A percentile compares a stretch with the other conserved stretches of the same genome.
Conservation (phyloP, 148 eudicot genomes). For the Vaccinium myrtillus region DNA sequence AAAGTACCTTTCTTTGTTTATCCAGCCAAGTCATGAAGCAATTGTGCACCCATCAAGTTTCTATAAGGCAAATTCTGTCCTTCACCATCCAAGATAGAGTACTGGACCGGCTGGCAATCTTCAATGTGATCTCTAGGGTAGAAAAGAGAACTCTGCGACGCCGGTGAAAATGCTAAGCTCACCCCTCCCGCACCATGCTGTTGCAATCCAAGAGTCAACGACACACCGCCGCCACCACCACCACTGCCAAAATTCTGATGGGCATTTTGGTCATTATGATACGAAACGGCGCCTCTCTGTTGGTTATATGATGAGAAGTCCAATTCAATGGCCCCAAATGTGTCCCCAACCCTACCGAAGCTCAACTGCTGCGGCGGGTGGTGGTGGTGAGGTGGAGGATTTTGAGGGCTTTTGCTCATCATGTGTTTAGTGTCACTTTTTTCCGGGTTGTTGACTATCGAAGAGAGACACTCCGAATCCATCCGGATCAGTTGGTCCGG, state of each 20-base stretch:
- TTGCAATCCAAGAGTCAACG: slow-evolving; percentile 85
- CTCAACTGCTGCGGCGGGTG: slow-evolving; percentile 27
- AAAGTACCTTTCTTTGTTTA: background rate
- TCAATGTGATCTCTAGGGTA: slow-evolving; percentile 52
- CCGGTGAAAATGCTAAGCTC: slow-evolving; percentile 55
- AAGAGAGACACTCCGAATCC: slow-evolving; percentile 67
- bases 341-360: slow-evolving; percentile 46
- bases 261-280: slow-evolving; percentile 19
- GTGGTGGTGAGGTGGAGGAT: slow-evolving; percentile 19
- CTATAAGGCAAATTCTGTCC: slow-evolving; percentile 77
- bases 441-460: slow-evolving; percentile 52
- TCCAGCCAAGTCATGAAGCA: slow-evolving; percentile 82
- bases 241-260: slow-evolving; percentile 34
- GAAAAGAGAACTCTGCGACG: slow-evolving; percentile 54
- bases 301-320: slow-evolving; percentile 68
- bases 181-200: slow-evolving; percentile 74
- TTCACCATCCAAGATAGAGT: slow-evolving; percentile 67
- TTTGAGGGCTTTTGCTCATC: slow-evolving; percentile 5
- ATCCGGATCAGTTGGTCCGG: slow-evolving; percentile 54
- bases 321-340: slow-evolving; percentile 52
- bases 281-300: slow-evolving; percentile 20
- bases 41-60: slow-evolving; percentile 89
- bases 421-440: slow-evolving; percentile 18
- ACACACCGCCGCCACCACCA: slow-evolving; percentile 43
- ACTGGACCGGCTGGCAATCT: slow-evolving; percentile 42